A percentile compares a stretch with the other conserved stretches of the same genome.
Conservation (phyloP, 2,329 filamentous ascomycete genomes). For the Epichloe coenophiala region DNA sequence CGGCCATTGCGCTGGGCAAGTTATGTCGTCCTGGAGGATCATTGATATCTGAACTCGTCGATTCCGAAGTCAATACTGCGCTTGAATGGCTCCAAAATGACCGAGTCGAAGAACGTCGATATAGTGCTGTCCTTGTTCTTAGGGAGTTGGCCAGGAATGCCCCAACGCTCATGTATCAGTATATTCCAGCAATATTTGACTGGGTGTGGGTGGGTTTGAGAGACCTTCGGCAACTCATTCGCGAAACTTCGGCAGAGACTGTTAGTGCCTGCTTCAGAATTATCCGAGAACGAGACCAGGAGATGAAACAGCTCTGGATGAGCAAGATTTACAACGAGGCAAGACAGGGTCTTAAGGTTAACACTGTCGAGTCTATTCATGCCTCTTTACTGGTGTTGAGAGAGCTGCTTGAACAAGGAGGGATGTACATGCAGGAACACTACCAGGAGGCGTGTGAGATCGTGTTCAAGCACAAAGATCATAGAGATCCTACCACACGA, state of each 20-base stretch:
- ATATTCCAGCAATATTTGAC: constrained; percentile 89
- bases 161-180: constrained; percentile 88
- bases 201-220: constrained; percentile 91
- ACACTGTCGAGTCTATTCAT: constrained; percentile 78
- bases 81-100: constrained; percentile 96
- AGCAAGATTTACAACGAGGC: constrained; percentile 81
- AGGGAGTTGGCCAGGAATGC: constrained; percentile 86
- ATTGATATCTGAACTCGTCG: constrained; percentile 86
- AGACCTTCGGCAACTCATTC: constrained; percentile 80
- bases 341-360: constrained; percentile 62
- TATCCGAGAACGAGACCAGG: constrained; percentile 80
- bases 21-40: constrained; percentile 87
- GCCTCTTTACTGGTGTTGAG: constrained; percentile 88
- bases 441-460: constrained; percentile 90
- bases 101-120: constrained; percentile 80
- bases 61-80: constrained; percentile 91
- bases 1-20: constrained; percentile 77
- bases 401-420: constrained; percentile 83
- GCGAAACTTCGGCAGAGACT: constrained; percentile 81
- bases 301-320: constrained; percentile 80
- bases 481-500: constrained; percentile 75
- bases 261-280: constrained; percentile 94
- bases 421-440: constrained; percentile 97
- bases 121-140: constrained; percentile 82
- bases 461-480: constrained; percentile 83